Percentiles rank a stretch among this genome's conserved stretches.
Conservation (phyloP, 2,329 filamentous ascomycete genomes). For the Coniochaeta hoffmannii region DNA sequence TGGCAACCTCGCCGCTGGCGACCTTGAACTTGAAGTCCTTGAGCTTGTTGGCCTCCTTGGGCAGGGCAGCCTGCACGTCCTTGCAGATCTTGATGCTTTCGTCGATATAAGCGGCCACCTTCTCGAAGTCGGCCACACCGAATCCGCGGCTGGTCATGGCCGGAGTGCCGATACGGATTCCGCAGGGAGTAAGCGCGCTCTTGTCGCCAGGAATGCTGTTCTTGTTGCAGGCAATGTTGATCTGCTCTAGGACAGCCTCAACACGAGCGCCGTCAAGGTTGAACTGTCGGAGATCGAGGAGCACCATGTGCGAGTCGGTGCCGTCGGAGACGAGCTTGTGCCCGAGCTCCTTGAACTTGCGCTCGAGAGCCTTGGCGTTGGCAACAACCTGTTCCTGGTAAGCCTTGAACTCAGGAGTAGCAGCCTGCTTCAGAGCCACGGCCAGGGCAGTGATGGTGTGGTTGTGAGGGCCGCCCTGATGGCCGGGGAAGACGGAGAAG, state of each 20-base stretch:
- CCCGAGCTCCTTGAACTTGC: conserved; percentile 74
- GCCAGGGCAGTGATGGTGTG: conserved; percentile 97
- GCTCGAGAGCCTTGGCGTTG: conserved; percentile 88
- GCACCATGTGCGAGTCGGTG: conserved; percentile 96
- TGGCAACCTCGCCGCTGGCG: conserved; percentile 64
- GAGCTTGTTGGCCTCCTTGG: conserved; percentile 98
- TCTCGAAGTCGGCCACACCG: conserved; percentile 83
- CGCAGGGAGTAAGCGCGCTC: conserved; percentile 87
- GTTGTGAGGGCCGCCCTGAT: conserved; percentile 98
- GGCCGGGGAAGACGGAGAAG: conserved; percentile 97
- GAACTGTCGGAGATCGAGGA: conserved; percentile 85
- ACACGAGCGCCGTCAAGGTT: conserved; percentile 88
- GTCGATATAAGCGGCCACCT: conserved; percentile 85
- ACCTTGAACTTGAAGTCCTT: conserved; percentile 99
- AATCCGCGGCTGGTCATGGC: conserved; percentile 98
- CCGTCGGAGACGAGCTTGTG: conserved; percentile 94
- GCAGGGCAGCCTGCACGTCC: conserved; percentile 74
- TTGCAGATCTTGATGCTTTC: conserved; percentile 82
- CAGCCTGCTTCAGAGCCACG: conserved; percentile 91
- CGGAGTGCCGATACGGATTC: conserved; percentile 92
- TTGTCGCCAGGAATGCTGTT: conserved; percentile 98
- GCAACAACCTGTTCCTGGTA: conserved; percentile 90
- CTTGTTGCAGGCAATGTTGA: conserved; percentile 99
- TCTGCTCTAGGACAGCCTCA: conserved; percentile 91
- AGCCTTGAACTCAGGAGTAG: conserved; percentile 80